Evolutionary conservation across 805 yeast species (phyloP), one percentile per base, ranked within the genome.

Genomic region (Spathaspora hagerdaliae): DNA sequence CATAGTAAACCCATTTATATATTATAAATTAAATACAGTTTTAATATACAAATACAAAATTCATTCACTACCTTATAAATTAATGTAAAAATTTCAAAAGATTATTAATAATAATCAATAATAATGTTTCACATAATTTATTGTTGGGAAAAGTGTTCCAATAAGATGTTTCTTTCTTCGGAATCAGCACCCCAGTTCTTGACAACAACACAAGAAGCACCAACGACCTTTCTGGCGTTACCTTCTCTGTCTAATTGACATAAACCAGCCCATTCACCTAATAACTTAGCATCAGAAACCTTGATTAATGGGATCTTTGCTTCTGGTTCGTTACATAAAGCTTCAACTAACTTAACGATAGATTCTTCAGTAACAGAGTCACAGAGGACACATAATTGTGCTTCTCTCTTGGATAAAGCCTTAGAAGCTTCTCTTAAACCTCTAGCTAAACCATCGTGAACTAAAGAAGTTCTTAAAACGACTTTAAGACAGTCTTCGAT

Each of bases 231-330:
- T 84, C 97, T 90, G 79, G 98, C 97, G 83, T 92, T 90, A 81
- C 99, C 99, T 69, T 94, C 98, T 81, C 97, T 89, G 95, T 94
- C 98, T 69, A 92, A 85, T 80, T 90, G 89, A 82, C 97, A 94
- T 65, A 94, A 83, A 87, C 99, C 99, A 70, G 98, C 98, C 99
- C 99, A 94, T 83, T 94, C 98, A 84, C 99, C 99, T 73, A 94
- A 85, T 82, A 89, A 87, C 86, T 94, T 94, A 72, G 98, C 97
- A 73, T 94, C 99, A 65, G 98, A 87, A 65, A 94, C 98, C 87
- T 94, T 94, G 86, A 94, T 87, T 77, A 94, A 82, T 67, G 99
- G 98, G 63, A 92, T 89, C 81, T 88, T 87, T 77, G 84, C 82
- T 73, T 88, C 96, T 70, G 95, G 89, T 79, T 89, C 96, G 82